Percentiles rank a stretch among this genome's conserved stretches.
Evolutionary conservation across 495 filamentous ascomycete species (phyloP).

Genomic region (Daldinia concentrica): DNA sequence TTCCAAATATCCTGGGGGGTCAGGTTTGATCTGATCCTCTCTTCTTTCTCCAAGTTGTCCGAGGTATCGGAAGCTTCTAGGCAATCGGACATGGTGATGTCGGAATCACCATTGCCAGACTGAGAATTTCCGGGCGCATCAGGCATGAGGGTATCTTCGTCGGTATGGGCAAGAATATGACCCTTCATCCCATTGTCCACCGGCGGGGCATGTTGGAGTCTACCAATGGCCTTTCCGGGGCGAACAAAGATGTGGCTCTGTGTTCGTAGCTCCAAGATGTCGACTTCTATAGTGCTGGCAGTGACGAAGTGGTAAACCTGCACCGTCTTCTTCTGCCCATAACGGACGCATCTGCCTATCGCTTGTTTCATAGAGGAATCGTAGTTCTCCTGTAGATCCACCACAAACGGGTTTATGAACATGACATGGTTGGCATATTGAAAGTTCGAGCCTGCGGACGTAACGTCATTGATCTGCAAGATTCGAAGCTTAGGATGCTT

Average conservation of each 20-base stretch:
- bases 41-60: not conserved
- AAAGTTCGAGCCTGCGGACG: conserved; percentile 77
- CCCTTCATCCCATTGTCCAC: not conserved
- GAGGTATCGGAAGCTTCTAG: not conserved
- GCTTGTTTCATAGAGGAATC: conserved; percentile 73
- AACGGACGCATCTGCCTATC: conserved; percentile 72
- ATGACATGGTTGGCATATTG: conserved; percentile 80
- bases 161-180: not conserved
- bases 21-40: conserved; percentile 23
- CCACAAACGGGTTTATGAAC: conserved; percentile 70
- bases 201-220: not conserved
- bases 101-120: no score
- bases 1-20: conserved; percentile 20
- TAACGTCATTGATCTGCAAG: conserved; percentile 70
- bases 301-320: conserved; percentile 75
- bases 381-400: conserved; percentile 64
- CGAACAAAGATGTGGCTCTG: conserved; percentile 6
- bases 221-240: conserved; percentile 17
- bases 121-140: not conserved
- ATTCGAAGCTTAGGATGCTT: conserved; percentile 63
- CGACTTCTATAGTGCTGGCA: conserved; percentile 73
- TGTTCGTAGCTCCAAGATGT: conserved; percentile 58
- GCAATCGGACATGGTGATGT: not conserved
- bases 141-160: not conserved
- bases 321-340: conserved; percentile 72